Conservation (phyloP, 495 filamentous ascomycete genomes). For the Tricharina praecox region DNA sequence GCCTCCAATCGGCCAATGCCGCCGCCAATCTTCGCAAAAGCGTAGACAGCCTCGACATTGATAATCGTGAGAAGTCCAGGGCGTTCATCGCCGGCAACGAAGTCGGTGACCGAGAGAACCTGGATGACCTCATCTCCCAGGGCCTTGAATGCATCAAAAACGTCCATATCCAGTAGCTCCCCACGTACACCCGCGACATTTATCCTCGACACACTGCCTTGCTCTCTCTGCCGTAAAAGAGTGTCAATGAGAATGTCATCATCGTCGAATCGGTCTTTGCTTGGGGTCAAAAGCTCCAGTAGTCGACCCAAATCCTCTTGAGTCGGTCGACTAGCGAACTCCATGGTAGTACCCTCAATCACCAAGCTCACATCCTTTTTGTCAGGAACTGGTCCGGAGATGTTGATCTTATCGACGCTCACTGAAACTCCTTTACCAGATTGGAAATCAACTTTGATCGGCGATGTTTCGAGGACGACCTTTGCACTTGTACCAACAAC, state of each 20-base stretch:
- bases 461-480: constrained; percentile 55
- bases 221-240: constrained; percentile 69
- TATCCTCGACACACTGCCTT: constrained; percentile 68
- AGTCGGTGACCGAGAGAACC: constrained; percentile 77
- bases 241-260: constrained; percentile 94
- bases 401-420: constrained; percentile 54
- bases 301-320: constrained; percentile 67
- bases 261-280: constrained; percentile 76
- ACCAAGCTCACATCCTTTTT: constrained; percentile 36
- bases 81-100: constrained; percentile 86
- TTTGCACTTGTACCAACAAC: constrained; percentile 61
- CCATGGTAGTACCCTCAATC: constrained; percentile 48
- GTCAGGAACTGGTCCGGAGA: constrained; percentile 46
- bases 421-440: constrained; percentile 45
- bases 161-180: constrained; percentile 39
- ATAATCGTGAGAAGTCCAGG: constrained; percentile 69
- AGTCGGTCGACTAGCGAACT: constrained; percentile 56
- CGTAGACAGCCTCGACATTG: constrained; percentile 44
- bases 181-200: constrained; percentile 45
- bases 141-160: constrained; percentile 44
- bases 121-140: constrained; percentile 63
- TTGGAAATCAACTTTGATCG: constrained; percentile 51
- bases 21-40: constrained; percentile 41
- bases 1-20: constrained; percentile 47
- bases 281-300: constrained; percentile 73